These are phyloP conservation scores for Withania somnifera DNA, from an alignment of 305 asterid species.

Conservation along the genomic window DNA sequence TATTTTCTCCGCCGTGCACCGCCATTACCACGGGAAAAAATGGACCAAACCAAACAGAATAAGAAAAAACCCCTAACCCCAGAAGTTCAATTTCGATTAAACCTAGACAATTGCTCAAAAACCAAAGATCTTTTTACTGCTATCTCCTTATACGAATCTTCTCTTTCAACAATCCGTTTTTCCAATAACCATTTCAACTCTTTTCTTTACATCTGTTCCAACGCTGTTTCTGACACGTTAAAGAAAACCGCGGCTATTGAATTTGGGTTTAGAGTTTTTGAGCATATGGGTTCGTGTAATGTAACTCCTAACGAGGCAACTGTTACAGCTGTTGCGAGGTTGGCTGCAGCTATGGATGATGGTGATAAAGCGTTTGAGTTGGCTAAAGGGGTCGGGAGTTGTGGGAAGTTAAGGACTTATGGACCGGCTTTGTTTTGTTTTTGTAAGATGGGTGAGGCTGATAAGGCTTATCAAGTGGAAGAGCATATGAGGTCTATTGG, in stretches of 20 bases:
- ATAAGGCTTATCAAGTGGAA: conserved; percentile 71
- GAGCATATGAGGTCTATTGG: conserved; percentile 45
- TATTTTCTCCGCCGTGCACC: not conserved
- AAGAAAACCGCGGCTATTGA: conserved; percentile 41
- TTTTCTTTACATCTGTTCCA: conserved; percentile 73
- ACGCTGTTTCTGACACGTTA: conserved; percentile 31
- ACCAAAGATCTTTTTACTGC: conserved; percentile 62
- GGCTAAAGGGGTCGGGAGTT: conserved; percentile 46
- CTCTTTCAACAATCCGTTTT: conserved; percentile 24
- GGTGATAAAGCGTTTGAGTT: conserved; percentile 72
- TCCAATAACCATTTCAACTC: conserved; percentile 60
- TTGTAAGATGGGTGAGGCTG: conserved; percentile 51
- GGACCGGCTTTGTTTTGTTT: conserved; percentile 69
- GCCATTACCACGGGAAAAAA: not conserved
- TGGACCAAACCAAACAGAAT: conserved; percentile 18
- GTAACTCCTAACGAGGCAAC: conserved; percentile 76
- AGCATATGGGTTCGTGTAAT: conserved; percentile 24
- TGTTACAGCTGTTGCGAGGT: conserved; percentile 61
- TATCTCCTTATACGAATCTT: conserved; percentile 55
- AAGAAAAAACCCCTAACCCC: conserved; percentile 58
- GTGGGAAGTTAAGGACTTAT: conserved; percentile 62
- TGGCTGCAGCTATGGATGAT: conserved; percentile 72
- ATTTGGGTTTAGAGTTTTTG: conserved; percentile 60
- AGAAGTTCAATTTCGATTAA: conserved; percentile 60
- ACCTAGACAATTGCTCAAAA: conserved; percentile 57